Conservation (phyloP, 2,329 filamentous ascomycete species). For the Colletotrichum sp. region DNA sequence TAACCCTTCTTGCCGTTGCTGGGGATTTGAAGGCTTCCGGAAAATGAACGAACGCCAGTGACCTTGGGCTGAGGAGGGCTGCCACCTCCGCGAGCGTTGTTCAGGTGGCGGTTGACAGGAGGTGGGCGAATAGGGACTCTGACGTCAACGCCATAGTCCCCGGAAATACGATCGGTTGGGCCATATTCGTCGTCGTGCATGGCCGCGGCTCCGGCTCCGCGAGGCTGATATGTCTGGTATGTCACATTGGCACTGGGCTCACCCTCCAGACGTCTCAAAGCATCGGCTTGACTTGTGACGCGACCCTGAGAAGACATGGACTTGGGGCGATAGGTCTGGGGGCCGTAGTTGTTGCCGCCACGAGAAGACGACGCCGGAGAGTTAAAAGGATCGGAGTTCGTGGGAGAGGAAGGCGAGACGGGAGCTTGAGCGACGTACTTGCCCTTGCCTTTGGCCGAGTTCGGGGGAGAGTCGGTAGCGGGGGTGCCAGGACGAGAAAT, state of each 20-base stretch:
- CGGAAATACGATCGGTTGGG: not conserved
- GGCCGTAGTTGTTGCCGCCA: not conserved
- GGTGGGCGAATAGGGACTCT: not conserved
- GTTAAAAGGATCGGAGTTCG: not conserved
- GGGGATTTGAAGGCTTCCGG: not conserved
- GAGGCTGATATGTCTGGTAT: slow-evolving; percentile 7
- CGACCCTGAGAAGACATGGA: not conserved
- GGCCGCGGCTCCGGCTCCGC: not conserved
- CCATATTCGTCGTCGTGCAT: not conserved
- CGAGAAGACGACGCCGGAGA: slow-evolving; percentile 12
- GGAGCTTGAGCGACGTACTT: slow-evolving; percentile 15
- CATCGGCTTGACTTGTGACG: slow-evolving; percentile 1
- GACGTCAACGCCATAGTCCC: slow-evolving; percentile 1
- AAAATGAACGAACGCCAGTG: not conserved
- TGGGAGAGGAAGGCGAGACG: slow-evolving; percentile 7
- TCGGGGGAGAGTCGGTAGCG: slow-evolving; percentile 12
- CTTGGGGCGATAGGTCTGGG: slow-evolving; percentile 18
- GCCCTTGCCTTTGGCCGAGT: slow-evolving; percentile 15
- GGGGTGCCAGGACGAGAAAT: slow-evolving; percentile 60
- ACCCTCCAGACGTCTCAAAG: slow-evolving; percentile 14
- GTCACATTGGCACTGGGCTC: not conserved
- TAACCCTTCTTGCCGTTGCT: slow-evolving; percentile 1
- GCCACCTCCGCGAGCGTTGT: not conserved
- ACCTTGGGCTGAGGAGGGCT: not conserved
- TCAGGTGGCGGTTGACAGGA: slow-evolving; percentile 13